Evolutionary conservation across 1,139 yeast species (phyloP), one percentile per base, ranked within the genome.

Genomic region (Entelexis sorbosivorans): DNA sequence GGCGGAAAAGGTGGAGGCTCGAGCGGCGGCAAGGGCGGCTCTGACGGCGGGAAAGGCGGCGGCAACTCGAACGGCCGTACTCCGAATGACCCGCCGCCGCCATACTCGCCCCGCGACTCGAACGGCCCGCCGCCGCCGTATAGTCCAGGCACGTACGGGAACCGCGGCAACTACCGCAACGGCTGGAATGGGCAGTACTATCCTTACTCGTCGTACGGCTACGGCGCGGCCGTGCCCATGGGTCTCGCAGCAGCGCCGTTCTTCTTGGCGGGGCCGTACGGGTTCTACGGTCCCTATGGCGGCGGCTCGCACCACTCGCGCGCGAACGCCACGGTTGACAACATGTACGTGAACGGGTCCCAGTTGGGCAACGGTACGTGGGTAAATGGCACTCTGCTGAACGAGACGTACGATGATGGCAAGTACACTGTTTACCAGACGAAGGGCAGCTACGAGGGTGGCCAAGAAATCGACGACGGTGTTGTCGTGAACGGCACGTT

Each of bases 111-210:
- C 4, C 31, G 39, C 16, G 28, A 36, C 17, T 11, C 19, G 2
- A 28, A 40, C 13, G 48, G 36, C 6, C 48, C 51, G 6, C 55
- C 55, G 6, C 55, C 54, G 2, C 51, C 54, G 2, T 50, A 50
- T 16, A 19, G 33, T 22, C 26, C 49, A 0, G 48, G 50, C 6
- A 51, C 48, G 16, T 54, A 54, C 31, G 57, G 57, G 7, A 49
- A 52, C 26, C 24, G 49, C 2, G 57, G 57, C 1, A 6, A 43
- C 9, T 34, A 34, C 13, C 43, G 44, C 11, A 38, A 47, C 26
- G 48, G 46, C 48, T 54, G 57, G 57, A 54, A 54, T 32, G 57
- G 57, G 28, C 56, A 53, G 40, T 54, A 54, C 49, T 54, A 53
- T 16, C 57, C 57, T 3, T 52, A 52, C 38, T 10, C 38, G n/a